phyloP scores from a whole-genome alignment of 345 rosid genomes.

The Ceriops tagal region DNA sequence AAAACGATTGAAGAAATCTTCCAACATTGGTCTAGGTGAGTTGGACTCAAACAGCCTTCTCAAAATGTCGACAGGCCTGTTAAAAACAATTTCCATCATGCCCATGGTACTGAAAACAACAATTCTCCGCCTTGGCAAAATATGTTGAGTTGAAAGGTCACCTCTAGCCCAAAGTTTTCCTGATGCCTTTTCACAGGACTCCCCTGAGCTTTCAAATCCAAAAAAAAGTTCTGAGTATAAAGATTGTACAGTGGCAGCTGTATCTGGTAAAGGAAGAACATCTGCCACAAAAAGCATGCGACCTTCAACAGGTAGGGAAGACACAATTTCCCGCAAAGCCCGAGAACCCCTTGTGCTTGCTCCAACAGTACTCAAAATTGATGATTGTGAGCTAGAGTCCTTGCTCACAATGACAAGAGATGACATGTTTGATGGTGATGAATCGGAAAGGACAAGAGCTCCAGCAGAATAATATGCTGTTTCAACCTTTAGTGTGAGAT shows the following conservation, averaged over 20 bases:
- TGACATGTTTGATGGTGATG: constrained; percentile 81
- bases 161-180: constrained; percentile 95
- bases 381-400: constrained; percentile 77
- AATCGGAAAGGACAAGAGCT: constrained; percentile 89
- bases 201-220: constrained; percentile 62
- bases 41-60: constrained; percentile 84
- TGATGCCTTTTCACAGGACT: constrained; percentile 73
- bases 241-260: constrained; percentile 73
- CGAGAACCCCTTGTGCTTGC: constrained; percentile 69
- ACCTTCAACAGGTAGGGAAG: constrained; percentile 92
- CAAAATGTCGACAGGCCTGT: constrained; percentile 91
- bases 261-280: constrained; percentile 75
- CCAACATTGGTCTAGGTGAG: constrained; percentile 74
- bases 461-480: constrained; percentile 79
- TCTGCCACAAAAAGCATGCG: constrained; percentile 97
- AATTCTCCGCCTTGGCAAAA: constrained; percentile 82
- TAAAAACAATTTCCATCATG: constrained; percentile 91
- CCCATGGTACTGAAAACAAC: constrained; percentile 95
- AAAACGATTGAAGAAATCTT: constrained; percentile 90
- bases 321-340: constrained; percentile 73
- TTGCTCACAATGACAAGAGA: constrained; percentile 82
- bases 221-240: constrained; percentile 77
- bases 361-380: constrained; percentile 54
- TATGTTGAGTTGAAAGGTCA: constrained; percentile 87
- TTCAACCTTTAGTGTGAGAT: constrained; percentile 82